A percentile compares a stretch with the other conserved stretches of the same genome.
Conservation (phyloP, 2,329 filamentous ascomycete species). For the Cercospora canescens region DNA sequence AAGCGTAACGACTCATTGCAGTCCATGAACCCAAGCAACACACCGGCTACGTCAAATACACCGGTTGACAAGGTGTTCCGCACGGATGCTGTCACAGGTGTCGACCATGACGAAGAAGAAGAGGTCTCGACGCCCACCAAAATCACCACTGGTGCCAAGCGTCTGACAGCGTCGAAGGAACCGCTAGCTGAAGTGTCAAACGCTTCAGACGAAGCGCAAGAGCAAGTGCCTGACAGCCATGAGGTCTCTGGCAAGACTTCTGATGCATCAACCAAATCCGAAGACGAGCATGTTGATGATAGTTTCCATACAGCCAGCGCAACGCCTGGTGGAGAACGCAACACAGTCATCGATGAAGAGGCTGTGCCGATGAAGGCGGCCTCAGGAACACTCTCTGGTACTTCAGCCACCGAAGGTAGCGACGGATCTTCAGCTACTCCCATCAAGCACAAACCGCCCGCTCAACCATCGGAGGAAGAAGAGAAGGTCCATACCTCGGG, state of each 20-base stretch:
- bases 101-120: neutral
- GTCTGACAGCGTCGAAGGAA: neutral
- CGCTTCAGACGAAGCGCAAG: conserved; percentile 4
- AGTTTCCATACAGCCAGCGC: conserved; percentile 36
- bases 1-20: conserved; percentile 7
- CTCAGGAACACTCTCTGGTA: neutral
- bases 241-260: neutral
- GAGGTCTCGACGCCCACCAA: neutral
- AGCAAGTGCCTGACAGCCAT: neutral
- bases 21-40: neutral
- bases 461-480: conserved; percentile 2
- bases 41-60: neutral
- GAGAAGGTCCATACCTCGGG: conserved; percentile 19
- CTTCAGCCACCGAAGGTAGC: neutral
- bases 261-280: conserved; percentile 11
- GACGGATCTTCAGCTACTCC: neutral
- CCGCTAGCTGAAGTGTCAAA: neutral
- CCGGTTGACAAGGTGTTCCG: neutral
- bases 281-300: conserved; percentile 32
- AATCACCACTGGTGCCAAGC: neutral
- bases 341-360: neutral
- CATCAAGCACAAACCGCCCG: neutral
- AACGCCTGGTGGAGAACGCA: conserved; percentile 19
- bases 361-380: neutral
- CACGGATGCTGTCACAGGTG: neutral